Evolutionary conservation across 768 basidiomycete genomes (phyloP).

Genomic region (Termitomyces eurrhizus): DNA sequence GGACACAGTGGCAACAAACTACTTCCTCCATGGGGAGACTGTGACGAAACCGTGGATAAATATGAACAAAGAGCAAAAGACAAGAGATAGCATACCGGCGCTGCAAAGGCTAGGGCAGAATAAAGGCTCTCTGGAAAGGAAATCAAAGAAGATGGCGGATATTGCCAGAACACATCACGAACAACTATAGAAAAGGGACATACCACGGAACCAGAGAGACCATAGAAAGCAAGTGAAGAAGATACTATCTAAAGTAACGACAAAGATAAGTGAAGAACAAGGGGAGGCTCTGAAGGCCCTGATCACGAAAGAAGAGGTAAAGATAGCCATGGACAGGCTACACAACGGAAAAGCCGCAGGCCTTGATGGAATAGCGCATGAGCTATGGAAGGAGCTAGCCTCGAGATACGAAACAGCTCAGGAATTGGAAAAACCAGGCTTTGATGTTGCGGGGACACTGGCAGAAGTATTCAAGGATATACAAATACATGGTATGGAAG

Average conservation of each 20-base stretch:
- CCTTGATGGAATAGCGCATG: constrained; percentile 15
- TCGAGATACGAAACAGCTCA: background rate
- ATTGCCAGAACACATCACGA: constrained; percentile 5
- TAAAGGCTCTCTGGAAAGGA: background rate
- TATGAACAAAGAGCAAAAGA: constrained; percentile 8
- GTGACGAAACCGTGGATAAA: constrained; percentile 8
- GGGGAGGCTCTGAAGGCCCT: background rate
- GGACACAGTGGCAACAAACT: too few species aligned
- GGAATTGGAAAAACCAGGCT: background rate
- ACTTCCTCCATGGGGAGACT: constrained; percentile 8
- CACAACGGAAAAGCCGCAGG: constrained; percentile 17
- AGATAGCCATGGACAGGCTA: constrained; percentile 2
- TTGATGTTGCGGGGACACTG: constrained; percentile 14
- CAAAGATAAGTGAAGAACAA: background rate
- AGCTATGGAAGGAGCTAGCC: constrained; percentile 23
- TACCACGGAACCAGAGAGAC: background rate
- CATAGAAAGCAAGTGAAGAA: background rate
- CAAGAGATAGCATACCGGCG: constrained; percentile 12
- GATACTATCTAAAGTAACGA: background rate
- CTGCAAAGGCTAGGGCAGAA: background rate
- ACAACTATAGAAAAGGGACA: background rate
- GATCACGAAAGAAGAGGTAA: constrained; percentile 2
- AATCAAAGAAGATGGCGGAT: too few species aligned
- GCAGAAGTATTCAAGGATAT: constrained; percentile 25
- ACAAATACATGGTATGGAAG: constrained; percentile 15